Evolutionary conservation across 2,329 filamentous ascomycete species (phyloP).

Genomic region (Ilyonectria destructans): DNA sequence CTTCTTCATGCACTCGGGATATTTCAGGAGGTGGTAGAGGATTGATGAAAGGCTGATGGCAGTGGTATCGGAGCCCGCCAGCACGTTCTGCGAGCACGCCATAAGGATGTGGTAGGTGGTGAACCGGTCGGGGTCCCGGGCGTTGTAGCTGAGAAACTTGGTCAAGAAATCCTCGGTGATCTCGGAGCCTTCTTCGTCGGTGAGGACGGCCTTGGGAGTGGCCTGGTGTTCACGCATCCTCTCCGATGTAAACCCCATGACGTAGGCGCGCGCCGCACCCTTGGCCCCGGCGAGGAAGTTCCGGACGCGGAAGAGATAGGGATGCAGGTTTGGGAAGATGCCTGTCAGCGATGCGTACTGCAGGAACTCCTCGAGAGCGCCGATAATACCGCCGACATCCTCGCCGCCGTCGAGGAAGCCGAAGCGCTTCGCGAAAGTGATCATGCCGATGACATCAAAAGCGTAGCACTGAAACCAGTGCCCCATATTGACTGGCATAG

Average conservation of each 20-base stretch:
- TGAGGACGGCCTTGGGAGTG: too few species aligned
- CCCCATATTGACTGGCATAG: conserved; percentile 44
- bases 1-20: background rate
- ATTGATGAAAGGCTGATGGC: background rate
- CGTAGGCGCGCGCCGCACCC: too few species aligned
- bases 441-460: conserved; percentile 67
- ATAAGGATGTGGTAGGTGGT: too few species aligned
- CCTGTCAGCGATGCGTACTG: background rate
- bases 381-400: conserved; percentile 61
- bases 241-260: too few species aligned
- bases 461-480: conserved; percentile 64
- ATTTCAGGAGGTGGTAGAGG: background rate
- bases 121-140: too few species aligned
- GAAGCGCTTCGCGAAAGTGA: conserved; percentile 58
- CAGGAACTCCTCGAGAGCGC: background rate
- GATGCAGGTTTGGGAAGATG: conserved; percentile 2
- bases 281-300: too few species aligned
- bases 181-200: too few species aligned
- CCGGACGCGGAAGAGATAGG: too few species aligned
- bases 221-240: too few species aligned
- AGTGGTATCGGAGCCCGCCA: background rate
- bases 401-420: conserved; percentile 64
- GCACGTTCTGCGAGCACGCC: background rate
- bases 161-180: too few species aligned
- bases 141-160: too few species aligned